Evolutionary conservation across 495 filamentous ascomycete species (phyloP), one percentile per base, ranked within the genome.

Genomic region (Daldinia bambusicola): DNA sequence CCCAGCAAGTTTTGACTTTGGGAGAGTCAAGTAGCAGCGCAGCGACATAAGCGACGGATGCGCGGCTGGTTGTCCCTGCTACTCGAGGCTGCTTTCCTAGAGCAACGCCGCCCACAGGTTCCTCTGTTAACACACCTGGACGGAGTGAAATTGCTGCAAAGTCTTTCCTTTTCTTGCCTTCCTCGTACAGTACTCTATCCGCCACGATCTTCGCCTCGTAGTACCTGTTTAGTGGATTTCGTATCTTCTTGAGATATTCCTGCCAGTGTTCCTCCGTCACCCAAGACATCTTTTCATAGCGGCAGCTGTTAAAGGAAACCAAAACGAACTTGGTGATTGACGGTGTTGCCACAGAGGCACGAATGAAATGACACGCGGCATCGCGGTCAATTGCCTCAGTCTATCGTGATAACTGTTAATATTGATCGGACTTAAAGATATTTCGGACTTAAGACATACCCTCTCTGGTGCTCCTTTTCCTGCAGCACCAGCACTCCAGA

Each of bases 401-500:
- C 12, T 31, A 26, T 40, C 53, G 71, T 61, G 64, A 22, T 61
- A 34, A 75, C 72, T 53, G 83, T 82, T 55, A 84, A 79, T 20
- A 34, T 22, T 8, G 22, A 4, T 48, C 43, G 43, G 43, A 48
- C 43, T 48, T 48, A 48, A 2, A 22, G 16, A 12, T 9, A 48
- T 20, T 48, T 22, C 43, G 3, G 43, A 13, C 18, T 48, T 48
- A 48, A 48, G 16, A 18, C 74, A 18, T 72, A 82, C 80, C 61
- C 90, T 80, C 22, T 83, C 77, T 0, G 89, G 79, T 5, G 88
- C 90, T 50, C 92, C 92, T 79, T 92, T 92, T 9, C 92, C 92
- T 40, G 90, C 92, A 31, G 92, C 92, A 22, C 89, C 92, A 36
- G 93, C 93, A 74, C 89, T 88, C 89, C 89, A 96, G 55, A 95